These are phyloP conservation scores for Guyanaporus albipodus DNA, from an alignment of 768 basidiomycete genomes.

Conservation along the genomic window DNA sequence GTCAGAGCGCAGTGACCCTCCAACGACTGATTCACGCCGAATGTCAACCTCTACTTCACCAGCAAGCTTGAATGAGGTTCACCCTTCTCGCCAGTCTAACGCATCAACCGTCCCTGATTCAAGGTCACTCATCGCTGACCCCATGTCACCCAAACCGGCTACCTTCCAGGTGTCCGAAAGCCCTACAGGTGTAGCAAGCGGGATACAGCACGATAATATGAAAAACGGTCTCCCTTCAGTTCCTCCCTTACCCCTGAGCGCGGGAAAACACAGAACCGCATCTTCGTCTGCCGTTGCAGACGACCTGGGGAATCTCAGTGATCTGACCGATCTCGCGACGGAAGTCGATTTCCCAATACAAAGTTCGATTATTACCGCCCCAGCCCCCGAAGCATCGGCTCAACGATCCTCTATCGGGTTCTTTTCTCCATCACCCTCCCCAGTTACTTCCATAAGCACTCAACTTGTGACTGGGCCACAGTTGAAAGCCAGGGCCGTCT, in stretches of 20 bases:
- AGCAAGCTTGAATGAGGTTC: neutral
- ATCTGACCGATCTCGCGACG: slow-evolving; percentile 29
- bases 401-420: neutral
- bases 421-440: neutral
- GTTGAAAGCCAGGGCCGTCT: slow-evolving; percentile 14
- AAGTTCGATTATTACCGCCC: neutral
- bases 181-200: neutral
- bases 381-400: neutral
- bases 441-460: neutral
- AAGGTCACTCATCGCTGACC: neutral
- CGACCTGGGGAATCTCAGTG: slow-evolving; percentile 19
- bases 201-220: neutral
- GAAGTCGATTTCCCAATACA: slow-evolving; percentile 17
- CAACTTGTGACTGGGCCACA: neutral
- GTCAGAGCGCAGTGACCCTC: neutral
- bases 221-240: neutral
- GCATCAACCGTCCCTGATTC: neutral
- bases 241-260: neutral
- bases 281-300: slow-evolving; percentile 5
- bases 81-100: neutral
- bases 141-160: neutral
- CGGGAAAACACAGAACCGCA: neutral
- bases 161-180: neutral
- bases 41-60: neutral
- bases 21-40: neutral